Evolutionary conservation across 345 rosid genomes (phyloP).

Genomic region (Dimocarpus longan): DNA sequence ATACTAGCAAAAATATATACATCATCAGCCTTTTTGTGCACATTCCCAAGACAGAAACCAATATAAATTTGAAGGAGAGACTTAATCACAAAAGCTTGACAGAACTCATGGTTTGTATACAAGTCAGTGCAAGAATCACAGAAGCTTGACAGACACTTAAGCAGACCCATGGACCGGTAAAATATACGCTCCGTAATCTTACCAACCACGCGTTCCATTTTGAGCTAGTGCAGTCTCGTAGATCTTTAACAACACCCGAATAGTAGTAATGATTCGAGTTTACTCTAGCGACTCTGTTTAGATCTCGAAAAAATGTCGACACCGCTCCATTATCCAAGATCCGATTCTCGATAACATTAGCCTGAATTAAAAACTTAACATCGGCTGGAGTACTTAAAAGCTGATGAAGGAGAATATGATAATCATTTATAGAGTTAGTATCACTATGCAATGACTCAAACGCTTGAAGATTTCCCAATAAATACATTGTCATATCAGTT

Average conservation of each 20-base stretch:
- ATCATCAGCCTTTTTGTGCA: too few species aligned
- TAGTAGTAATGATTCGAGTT: neutral
- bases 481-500: too few species aligned
- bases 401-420: neutral
- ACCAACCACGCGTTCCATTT: conserved; percentile 26
- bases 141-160: too few species aligned
- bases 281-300: neutral
- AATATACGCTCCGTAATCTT: conserved; percentile 14
- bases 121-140: too few species aligned
- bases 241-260: neutral
- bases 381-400: neutral
- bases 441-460: neutral
- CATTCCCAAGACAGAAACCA: too few species aligned
- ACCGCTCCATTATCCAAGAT: neutral
- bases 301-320: neutral
- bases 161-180: neutral
- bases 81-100: too few species aligned
- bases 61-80: too few species aligned
- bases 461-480: conserved; percentile 18
- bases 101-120: too few species aligned
- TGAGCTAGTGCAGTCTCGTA: neutral
- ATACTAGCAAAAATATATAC: too few species aligned
- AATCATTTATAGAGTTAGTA: neutral
- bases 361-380: neutral
- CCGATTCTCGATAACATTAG: conserved; percentile 1